Conservation (phyloP, 805 yeast genomes). For the Huiozyma sinensis region DNA sequence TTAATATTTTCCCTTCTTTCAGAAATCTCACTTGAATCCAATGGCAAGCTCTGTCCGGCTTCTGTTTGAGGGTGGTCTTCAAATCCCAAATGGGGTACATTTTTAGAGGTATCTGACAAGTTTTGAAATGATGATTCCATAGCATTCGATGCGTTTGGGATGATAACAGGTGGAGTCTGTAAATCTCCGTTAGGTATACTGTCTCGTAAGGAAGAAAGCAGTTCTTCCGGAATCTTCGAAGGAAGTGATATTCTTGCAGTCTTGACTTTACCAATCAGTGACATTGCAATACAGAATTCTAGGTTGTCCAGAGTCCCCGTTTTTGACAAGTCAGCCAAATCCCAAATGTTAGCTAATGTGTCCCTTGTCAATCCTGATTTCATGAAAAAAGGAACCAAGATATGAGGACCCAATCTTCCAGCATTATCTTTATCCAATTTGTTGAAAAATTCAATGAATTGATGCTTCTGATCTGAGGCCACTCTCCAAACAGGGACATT, state of each 20-base stretch:
- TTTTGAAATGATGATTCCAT: constrained; percentile 11
- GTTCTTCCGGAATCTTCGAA: constrained; percentile 24
- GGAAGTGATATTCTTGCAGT: constrained; percentile 39
- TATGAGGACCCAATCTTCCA: constrained; percentile 60
- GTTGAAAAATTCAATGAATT: constrained; percentile 69
- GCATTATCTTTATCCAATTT: constrained; percentile 53
- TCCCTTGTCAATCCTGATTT: constrained; percentile 80
- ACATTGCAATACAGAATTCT: constrained; percentile 91
- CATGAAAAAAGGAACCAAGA: constrained; percentile 80
- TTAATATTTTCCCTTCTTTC: not conserved
- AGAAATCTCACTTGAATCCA: not conserved
- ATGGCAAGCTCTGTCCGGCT: not conserved
- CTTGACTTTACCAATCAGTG: constrained; percentile 70
- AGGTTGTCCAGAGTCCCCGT: constrained; percentile 65
- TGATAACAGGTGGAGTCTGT: not conserved
- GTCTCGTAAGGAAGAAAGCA: constrained; percentile 5
- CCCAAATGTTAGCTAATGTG: constrained; percentile 84
- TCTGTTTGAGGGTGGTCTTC: not conserved
- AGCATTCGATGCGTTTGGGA: not conserved
- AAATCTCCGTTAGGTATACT: constrained; percentile 7
- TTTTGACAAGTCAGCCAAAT: constrained; percentile 77
- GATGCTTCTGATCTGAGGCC: constrained; percentile 53
- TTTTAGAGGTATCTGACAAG: not conserved
- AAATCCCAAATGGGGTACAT: not conserved
- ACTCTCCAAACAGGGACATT: constrained; percentile 47